Evolutionary conservation across 495 filamentous ascomycete genomes (phyloP), one percentile per base, ranked within the genome.

Genomic region (Neurospora tetrasperma): DNA sequence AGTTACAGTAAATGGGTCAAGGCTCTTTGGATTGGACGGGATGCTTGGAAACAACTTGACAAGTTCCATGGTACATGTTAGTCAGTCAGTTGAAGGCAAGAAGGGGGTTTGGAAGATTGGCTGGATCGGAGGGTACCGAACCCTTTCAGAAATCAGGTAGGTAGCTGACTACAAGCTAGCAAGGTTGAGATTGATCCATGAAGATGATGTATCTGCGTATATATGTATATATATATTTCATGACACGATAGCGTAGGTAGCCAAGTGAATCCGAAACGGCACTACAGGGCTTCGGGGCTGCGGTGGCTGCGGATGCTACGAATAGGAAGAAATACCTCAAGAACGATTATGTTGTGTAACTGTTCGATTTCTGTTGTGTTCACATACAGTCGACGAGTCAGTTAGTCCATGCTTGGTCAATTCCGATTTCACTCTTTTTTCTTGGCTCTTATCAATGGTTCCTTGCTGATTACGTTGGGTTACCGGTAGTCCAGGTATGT

Each of bases 121-220:
- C 54, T 35, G 54, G 54, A 62, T 31, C 27, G 54, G 54, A 62
- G 54, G 54, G 54, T 35, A 66, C 54, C 54, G 54, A 27, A 66
- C 54, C 27, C 14, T 66, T 35, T 31, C 54, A 66, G 12, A 31
- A 18, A 66, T 38, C 54, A 66, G 23, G 14, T 35, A 59, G 4
- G 4, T 48, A 46, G 44, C 44, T 20, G 4, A 48, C 12, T 10
- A n/a, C n/a, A 48, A 10, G n/a, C 44, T 20, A 10, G 48, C 23
- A 23, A 59, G 20, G 48, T 59, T 11, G 11, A 5, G 48, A 59
- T 23, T 23, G 48, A 59, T 59, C 12, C 48, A 14, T 7, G 20
- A 11, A 59, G 14, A 70, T 72, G 18, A 35, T 39, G 70, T 73
- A 42, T 48, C 10, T 72, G 66, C 12, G 69, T 69, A 42, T 69